These are phyloP conservation scores for Aspergillus melleus DNA, from an alignment of 2,329 filamentous ascomycete genomes.

Conservation along the genomic window DNA sequence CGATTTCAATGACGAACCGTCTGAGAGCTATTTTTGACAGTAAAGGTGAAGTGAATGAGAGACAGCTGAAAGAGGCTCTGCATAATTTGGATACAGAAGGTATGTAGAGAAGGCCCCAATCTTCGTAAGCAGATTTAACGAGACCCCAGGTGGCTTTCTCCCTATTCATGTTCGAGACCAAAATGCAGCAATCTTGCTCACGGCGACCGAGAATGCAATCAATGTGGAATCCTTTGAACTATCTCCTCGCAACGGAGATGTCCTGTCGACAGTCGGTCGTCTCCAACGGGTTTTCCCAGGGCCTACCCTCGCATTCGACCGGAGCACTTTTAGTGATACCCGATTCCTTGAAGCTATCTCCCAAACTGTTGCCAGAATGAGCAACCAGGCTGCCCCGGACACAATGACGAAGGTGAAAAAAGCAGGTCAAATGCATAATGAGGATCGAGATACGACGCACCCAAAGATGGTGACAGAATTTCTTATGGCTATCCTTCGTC, in stretches of 20 bases:
- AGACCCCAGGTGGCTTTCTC: not conserved
- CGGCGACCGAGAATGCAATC: constrained; percentile 14
- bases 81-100: not conserved
- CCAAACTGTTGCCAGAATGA: constrained; percentile 36
- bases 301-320: constrained; percentile 33
- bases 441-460: constrained; percentile 51
- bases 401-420: constrained; percentile 43
- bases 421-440: constrained; percentile 34
- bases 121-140: not conserved
- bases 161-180: constrained; percentile 29
- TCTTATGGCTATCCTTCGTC: constrained; percentile 46
- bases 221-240: constrained; percentile 50
- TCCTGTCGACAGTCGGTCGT: constrained; percentile 41
- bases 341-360: constrained; percentile 30
- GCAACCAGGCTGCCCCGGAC: constrained; percentile 33
- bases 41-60: not conserved
- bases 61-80: not conserved
- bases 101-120: not conserved
- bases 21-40: not conserved
- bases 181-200: constrained; percentile 50
- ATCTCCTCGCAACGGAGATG: constrained; percentile 39
- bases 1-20: not conserved
- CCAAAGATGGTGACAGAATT: constrained; percentile 56
- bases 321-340: constrained; percentile 20
- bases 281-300: constrained; percentile 50